Percentiles rank a stretch among this genome's conserved stretches.
Conservation (phyloP, 176 grass and related monocot genomes). For the Musa acuminata region DNA sequence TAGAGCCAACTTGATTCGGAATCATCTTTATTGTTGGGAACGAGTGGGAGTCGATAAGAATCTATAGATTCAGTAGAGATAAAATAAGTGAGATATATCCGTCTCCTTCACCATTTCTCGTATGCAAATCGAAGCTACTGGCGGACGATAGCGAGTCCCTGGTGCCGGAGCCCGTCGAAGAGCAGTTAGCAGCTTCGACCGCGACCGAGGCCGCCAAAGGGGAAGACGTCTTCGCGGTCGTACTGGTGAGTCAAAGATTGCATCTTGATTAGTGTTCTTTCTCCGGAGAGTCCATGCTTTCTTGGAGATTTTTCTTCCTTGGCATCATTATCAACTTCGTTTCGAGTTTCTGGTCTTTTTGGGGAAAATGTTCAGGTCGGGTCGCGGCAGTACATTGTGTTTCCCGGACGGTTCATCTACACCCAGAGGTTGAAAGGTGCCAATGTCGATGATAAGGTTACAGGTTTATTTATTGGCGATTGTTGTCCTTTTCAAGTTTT, state of each 20-base stretch:
- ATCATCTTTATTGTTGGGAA: too few relatives aligned
- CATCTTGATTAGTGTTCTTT: not conserved
- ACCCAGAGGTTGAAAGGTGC: conserved; percentile 77
- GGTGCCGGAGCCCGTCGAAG: conserved; percentile 58
- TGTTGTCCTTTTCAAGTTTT: not conserved
- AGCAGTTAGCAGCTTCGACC: conserved; percentile 44
- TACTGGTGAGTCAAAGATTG: conserved; percentile 42
- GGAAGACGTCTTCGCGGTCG: conserved; percentile 84
- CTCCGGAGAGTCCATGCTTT: conserved; percentile 6
- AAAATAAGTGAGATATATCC: too few relatives aligned
- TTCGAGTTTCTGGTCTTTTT: conserved; percentile 1
- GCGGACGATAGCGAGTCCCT: conserved; percentile 6
- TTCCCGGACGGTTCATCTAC: conserved; percentile 40
- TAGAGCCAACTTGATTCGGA: too few relatives aligned
- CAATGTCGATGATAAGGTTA: conserved; percentile 50
- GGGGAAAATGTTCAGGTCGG: conserved; percentile 16
- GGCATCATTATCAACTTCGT: not conserved
- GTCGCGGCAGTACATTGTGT: conserved; percentile 26
- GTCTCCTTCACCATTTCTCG: conserved; percentile 8
- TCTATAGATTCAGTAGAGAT: too few relatives aligned
- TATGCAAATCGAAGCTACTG: conserved; percentile 29
- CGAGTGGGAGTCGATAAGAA: too few relatives aligned
- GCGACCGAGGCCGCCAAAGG: conserved; percentile 32
- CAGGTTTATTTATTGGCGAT: not conserved
- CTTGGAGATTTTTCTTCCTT: not conserved